Conservation (phyloP, 1,284 basidiomycete genomes). For the Paramarasmius palmivorus region DNA sequence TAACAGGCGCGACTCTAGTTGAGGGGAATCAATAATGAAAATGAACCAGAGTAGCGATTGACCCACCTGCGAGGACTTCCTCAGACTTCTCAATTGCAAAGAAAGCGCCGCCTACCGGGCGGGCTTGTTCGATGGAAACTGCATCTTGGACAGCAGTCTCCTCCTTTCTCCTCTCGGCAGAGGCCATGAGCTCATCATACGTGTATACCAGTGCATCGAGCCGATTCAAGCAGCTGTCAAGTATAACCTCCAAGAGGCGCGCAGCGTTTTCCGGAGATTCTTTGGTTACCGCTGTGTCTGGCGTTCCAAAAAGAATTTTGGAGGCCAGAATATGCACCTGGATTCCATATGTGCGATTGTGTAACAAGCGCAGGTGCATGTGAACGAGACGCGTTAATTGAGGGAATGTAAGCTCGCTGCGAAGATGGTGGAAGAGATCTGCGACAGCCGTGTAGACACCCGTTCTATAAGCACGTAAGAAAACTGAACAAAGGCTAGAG, state of each 20-base stretch:
- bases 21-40: background rate
- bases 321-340: conserved; percentile 90
- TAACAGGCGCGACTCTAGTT: conserved; percentile 82
- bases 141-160: conserved; percentile 45
- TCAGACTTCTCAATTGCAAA: conserved; percentile 80
- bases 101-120: conserved; percentile 74
- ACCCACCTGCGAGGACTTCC: conserved; percentile 67
- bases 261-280: conserved; percentile 69
- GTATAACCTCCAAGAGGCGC: conserved; percentile 70
- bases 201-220: conserved; percentile 80
- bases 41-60: conserved; percentile 1
- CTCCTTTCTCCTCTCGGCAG: conserved; percentile 51
- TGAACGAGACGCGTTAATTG: conserved; percentile 85
- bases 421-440: conserved; percentile 92
- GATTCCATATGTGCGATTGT: conserved; percentile 84
- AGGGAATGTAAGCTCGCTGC: conserved; percentile 76
- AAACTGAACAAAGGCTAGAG: conserved; percentile 8
- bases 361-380: conserved; percentile 87
- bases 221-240: conserved; percentile 87
- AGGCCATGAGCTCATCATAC: conserved; percentile 56
- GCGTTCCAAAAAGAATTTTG: conserved; percentile 90
- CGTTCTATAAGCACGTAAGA: conserved; percentile 47
- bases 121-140: conserved; percentile 73
- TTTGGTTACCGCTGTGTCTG: conserved; percentile 82
- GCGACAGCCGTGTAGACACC: conserved; percentile 89